Conservation (phyloP, 768 basidiomycete genomes). For the Pulveroboletus frians region DNA sequence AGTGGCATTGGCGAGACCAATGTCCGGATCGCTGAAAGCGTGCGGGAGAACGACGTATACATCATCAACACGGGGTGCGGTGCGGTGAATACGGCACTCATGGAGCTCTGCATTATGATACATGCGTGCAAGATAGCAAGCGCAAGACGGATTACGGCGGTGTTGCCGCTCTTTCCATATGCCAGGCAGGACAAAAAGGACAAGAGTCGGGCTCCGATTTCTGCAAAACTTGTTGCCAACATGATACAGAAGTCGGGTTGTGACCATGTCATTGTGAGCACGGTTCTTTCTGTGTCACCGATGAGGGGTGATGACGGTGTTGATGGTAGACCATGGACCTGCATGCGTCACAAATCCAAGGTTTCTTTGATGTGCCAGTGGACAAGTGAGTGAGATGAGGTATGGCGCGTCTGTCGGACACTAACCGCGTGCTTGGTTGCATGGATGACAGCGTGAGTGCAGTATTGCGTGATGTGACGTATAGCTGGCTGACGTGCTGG, state of each 20-base stretch:
- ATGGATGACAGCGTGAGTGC: slow-evolving; percentile 45
- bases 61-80: slow-evolving; percentile 93
- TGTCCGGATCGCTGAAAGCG: slow-evolving; percentile 89
- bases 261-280: slow-evolving; percentile 92
- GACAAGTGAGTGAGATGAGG: slow-evolving; percentile 76
- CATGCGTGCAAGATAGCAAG: slow-evolving; percentile 99
- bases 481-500: slow-evolving; percentile 20
- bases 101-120: slow-evolving; percentile 99
- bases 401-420: neutral
- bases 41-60: slow-evolving; percentile 98
- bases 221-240: slow-evolving; percentile 97
- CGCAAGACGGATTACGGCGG: slow-evolving; percentile 96
- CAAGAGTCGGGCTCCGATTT: slow-evolving; percentile 96
- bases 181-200: slow-evolving; percentile 99
- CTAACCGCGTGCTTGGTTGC: slow-evolving; percentile 13
- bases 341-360: slow-evolving; percentile 98
- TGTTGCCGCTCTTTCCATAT: slow-evolving; percentile 95
- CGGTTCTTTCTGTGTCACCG: neutral
- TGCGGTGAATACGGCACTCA: slow-evolving; percentile 86
- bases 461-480: neutral
- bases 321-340: slow-evolving; percentile 87
- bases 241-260: slow-evolving; percentile 91
- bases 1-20: slow-evolving; percentile 89
- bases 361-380: slow-evolving; percentile 99
- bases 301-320: slow-evolving; percentile 1